These are phyloP conservation scores for Aphanomyces euteiches DNA, from an alignment of 352 stramenopile species.

Conservation along the genomic window DNA sequence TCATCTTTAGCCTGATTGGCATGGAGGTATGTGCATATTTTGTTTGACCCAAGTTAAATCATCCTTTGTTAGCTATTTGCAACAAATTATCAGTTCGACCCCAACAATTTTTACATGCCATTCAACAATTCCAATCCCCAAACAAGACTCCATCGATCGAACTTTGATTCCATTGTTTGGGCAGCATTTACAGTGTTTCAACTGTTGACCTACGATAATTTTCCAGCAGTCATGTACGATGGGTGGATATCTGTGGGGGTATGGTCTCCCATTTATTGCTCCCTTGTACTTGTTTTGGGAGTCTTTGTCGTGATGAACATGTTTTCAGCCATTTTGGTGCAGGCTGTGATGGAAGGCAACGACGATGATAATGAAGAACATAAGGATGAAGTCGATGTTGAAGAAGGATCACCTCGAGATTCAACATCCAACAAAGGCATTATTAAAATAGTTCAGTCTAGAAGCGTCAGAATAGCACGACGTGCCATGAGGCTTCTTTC, in stretches of 20 bases:
- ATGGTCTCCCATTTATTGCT: constrained; percentile 36
- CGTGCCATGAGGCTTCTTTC: neutral
- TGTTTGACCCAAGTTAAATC: neutral
- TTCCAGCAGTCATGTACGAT: constrained; percentile 93
- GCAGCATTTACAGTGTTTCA: constrained; percentile 86
- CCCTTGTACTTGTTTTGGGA: constrained; percentile 73
- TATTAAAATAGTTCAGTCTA: neutral
- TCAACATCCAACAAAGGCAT: neutral
- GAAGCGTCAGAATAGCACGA: neutral
- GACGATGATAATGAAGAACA: constrained; percentile 35
- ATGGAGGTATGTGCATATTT: constrained; percentile 47
- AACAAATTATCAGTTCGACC: constrained; percentile 5
- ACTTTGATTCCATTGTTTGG: constrained; percentile 86
- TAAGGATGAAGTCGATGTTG: neutral
- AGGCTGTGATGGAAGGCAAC: constrained; percentile 37
- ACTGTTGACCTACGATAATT: constrained; percentile 92
- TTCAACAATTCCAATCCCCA: constrained; percentile 14
- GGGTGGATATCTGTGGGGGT: constrained; percentile 66
- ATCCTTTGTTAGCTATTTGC: constrained; percentile 2
- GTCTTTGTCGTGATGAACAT: constrained; percentile 23
- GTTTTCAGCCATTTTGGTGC: constrained; percentile 14
- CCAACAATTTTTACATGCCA: constrained; percentile 10
- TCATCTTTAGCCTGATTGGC: constrained; percentile 89
- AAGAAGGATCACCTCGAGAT: neutral
- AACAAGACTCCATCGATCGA: constrained; percentile 33